Evolutionary conservation across 2,329 filamentous ascomycete genomes (phyloP).

Genomic region (Coleophoma eucalyptorum): DNA sequence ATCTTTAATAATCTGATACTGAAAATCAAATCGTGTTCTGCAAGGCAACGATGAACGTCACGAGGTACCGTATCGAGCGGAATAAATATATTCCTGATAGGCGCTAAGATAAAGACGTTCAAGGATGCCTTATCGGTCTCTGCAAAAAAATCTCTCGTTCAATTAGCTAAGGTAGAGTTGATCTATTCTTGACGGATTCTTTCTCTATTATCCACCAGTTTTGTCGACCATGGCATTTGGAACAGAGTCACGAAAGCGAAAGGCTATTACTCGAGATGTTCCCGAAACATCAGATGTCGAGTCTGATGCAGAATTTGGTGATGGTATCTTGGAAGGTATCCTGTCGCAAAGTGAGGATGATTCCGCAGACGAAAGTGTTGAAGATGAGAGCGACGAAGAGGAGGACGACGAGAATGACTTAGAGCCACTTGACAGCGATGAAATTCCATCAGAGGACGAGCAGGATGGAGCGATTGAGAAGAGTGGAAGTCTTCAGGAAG

Average conservation of each 20-base stretch:
- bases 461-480: slow-evolving; percentile 35
- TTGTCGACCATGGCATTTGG: slow-evolving; percentile 21
- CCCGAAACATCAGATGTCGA: slow-evolving; percentile 43
- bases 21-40: too few species aligned
- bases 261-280: slow-evolving; percentile 53
- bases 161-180: slow-evolving; percentile 18
- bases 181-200: slow-evolving; percentile 2
- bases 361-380: slow-evolving; percentile 23
- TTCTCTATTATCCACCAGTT: background rate
- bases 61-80: too few species aligned
- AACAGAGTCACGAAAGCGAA: slow-evolving; percentile 48
- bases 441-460: slow-evolving; percentile 40
- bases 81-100: too few species aligned
- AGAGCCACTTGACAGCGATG: slow-evolving; percentile 44
- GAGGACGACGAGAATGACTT: slow-evolving; percentile 44
- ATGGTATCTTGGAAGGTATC: slow-evolving; percentile 51
- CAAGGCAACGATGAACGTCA: too few species aligned
- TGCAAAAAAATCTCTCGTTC: background rate
- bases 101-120: too few species aligned
- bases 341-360: slow-evolving; percentile 55
- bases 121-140: too few species aligned
- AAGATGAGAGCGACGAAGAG: background rate
- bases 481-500: slow-evolving; percentile 29
- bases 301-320: slow-evolving; percentile 58
- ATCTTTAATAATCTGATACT: background rate